Evolutionary conservation across 495 filamentous ascomycete species (phyloP), one percentile per base, ranked within the genome.

Genomic region (Trichoderma asperelloides): DNA sequence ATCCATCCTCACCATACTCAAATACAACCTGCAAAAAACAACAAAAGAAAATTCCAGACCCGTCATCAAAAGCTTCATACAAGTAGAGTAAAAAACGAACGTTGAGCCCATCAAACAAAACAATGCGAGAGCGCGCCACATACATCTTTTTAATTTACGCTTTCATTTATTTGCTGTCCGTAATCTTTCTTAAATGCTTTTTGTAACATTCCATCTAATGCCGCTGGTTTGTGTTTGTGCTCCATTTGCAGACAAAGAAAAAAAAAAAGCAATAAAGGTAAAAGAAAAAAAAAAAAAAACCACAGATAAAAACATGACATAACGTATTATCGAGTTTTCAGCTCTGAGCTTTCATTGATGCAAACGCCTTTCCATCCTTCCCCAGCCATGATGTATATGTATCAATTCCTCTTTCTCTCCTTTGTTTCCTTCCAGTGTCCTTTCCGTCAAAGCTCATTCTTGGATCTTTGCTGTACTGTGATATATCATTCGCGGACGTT

Each of bases 281-380:
- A 28, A 16, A 25, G 23, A 30, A 30, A 28, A 28, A 30, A 16
- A 60, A 60, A 33, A 18, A 23, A 8, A 55, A 23, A 69, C 39
- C 55, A 60, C 37, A 64, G 69, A 66, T 39, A 64, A 47, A 45
- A 49, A 43, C 39, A 64, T 37, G 60, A 64, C 15, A 28, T 3
- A 63, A 63, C n/a, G 12, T 15, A n/a, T 33, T 28, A 65, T 16
- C 49, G 49, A 23, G 47, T 8, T 57, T 27, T 21, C n/a, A 3
- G 49, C 23, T 23, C 23, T 33, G 55, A 60, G 55, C 25, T 27
- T 23, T 60, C 55, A 60, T 60, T 60, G 55, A 60, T 60, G 55
- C 55, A 60, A 60, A 60, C 55, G 55, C 55, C 55, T 60, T 60
- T 60, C 55, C 55, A 33, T 25, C 55, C 25, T 23, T 4, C 55